Evolutionary conservation across 768 basidiomycete species (phyloP).

Genomic region (Suillus sp.): DNA sequence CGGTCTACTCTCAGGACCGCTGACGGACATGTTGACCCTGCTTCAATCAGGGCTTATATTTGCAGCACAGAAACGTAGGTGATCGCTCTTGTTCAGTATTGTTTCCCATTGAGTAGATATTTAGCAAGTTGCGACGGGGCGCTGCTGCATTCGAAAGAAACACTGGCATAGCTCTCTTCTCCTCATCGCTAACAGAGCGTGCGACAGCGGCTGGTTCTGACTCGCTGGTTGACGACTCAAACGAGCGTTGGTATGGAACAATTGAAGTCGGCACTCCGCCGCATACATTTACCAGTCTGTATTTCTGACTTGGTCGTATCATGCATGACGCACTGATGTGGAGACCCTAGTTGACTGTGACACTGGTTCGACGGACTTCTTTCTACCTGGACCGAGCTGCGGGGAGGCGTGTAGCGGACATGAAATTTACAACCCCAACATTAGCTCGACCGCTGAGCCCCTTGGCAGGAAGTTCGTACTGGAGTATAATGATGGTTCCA

Average conservation of each 20-base stretch:
- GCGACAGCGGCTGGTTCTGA: not conserved
- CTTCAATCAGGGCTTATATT: slow-evolving; percentile 19
- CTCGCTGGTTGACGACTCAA: slow-evolving; percentile 20
- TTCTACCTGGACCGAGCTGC: slow-evolving; percentile 34
- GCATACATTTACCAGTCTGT: slow-evolving; percentile 23
- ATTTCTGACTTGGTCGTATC: not conserved
- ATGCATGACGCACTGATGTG: not conserved
- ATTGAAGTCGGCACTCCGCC: slow-evolving; percentile 28
- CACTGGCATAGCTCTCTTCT: not conserved
- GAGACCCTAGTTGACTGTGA: slow-evolving; percentile 33
- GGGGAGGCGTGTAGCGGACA: slow-evolving; percentile 36
- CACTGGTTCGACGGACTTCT: slow-evolving; percentile 38
- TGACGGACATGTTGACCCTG: slow-evolving; percentile 23
- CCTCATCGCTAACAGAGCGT: not conserved
- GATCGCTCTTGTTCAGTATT: not conserved
- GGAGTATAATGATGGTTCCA: slow-evolving; percentile 46
- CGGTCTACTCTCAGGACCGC: slow-evolving; percentile 11
- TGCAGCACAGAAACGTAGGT: slow-evolving; percentile 15
- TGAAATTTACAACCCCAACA: slow-evolving; percentile 36
- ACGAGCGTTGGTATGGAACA: slow-evolving; percentile 27
- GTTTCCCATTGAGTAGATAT: slow-evolving; percentile 12
- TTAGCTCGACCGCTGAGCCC: slow-evolving; percentile 33
- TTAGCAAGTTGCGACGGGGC: slow-evolving; percentile 25
- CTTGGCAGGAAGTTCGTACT: slow-evolving; percentile 34
- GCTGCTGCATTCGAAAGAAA: slow-evolving; percentile 13